Percentiles rank a stretch among this genome's conserved stretches.
Evolutionary conservation across 345 rosid species (phyloP).

Genomic region (Salix purpurea): DNA sequence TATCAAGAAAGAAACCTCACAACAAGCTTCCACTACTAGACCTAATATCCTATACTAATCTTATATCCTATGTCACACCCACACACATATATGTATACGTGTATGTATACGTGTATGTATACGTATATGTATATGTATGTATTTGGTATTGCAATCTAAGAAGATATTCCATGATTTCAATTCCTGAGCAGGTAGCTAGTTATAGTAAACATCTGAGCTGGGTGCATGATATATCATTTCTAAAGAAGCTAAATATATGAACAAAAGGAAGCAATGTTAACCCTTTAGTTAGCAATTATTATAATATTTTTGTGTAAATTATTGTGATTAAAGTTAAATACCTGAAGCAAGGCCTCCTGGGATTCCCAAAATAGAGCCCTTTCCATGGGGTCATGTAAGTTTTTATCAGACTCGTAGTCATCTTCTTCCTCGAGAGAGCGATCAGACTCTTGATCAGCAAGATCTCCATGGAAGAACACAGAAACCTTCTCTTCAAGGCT

Average conservation of each 20-base stretch:
- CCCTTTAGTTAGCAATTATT: background rate
- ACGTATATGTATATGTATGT: too few species aligned
- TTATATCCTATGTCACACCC: too few species aligned
- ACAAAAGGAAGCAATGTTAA: background rate
- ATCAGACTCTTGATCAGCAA: background rate
- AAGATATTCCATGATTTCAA: background rate
- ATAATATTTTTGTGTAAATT: background rate
- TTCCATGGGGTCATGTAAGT: slow-evolving; percentile 4
- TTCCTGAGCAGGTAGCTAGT: background rate
- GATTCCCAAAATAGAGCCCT: slow-evolving; percentile 42
- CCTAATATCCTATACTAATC: too few species aligned
- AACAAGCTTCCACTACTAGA: too few species aligned
- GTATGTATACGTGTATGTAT: too few species aligned
- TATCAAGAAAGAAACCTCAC: background rate
- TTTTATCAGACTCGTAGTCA: slow-evolving; percentile 7
- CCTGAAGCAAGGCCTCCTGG: slow-evolving; percentile 48
- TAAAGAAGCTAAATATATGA: background rate
- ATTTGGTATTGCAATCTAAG: background rate
- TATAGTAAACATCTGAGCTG: too few species aligned
- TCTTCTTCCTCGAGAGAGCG: slow-evolving; percentile 4
- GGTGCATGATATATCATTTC: background rate
- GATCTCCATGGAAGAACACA: slow-evolving; percentile 16
- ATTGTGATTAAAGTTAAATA: slow-evolving; percentile 4
- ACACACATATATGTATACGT: too few species aligned
- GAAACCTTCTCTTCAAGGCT: slow-evolving; percentile 37